phyloP scores from a whole-genome alignment of 768 basidiomycete genomes.

The Nevesoporus exiguus region DNA sequence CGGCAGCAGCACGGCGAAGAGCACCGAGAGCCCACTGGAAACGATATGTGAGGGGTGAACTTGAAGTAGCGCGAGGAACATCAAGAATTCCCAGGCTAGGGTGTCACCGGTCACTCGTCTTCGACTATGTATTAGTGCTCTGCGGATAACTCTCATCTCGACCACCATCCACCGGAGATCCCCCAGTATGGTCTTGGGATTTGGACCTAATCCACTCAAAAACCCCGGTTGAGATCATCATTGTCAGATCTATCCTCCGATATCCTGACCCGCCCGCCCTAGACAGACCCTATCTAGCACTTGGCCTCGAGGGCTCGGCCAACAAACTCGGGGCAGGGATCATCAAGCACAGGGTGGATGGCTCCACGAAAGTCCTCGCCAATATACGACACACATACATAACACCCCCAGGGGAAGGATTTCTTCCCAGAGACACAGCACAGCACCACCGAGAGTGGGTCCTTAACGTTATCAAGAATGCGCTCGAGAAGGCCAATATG shows the following conservation, averaged over 20 bases:
- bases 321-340: constrained; percentile 97
- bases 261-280: constrained; percentile 9
- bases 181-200: constrained; percentile 7
- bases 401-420: constrained; percentile 97
- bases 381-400: constrained; percentile 99
- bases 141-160: background rate
- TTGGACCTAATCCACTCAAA: constrained; percentile 26
- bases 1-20: too few species aligned
- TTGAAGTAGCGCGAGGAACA: too few species aligned
- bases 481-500: constrained; percentile 62
- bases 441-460: constrained; percentile 95
- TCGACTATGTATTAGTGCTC: background rate
- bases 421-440: constrained; percentile 93
- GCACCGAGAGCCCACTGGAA: background rate
- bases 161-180: constrained; percentile 13
- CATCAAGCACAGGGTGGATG: constrained; percentile 76
- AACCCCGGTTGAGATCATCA: constrained; percentile 29
- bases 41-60: too few species aligned
- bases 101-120: background rate
- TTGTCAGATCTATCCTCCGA: constrained; percentile 10
- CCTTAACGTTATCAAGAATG: constrained; percentile 74
- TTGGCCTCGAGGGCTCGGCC: constrained; percentile 96
- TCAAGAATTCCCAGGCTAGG: too few species aligned
- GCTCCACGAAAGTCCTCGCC: constrained; percentile 73
- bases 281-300: constrained; percentile 77